A percentile compares a stretch with the other conserved stretches of the same genome.
Conservation (phyloP, 2,329 filamentous ascomycete genomes). For the Hawksworthiomyces lignivorus region DNA sequence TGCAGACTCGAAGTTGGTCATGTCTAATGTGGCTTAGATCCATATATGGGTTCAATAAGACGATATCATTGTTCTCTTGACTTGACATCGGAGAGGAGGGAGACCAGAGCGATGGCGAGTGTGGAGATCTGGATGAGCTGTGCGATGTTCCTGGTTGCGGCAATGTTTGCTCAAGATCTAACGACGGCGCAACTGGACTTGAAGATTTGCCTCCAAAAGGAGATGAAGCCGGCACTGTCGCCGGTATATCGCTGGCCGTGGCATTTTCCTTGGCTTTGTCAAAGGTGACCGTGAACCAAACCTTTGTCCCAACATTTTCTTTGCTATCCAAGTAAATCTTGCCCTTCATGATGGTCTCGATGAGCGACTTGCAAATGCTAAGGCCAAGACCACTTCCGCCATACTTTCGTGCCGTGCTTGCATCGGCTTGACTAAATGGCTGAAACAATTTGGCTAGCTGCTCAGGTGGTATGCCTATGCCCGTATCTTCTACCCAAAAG, state of each 20-base stretch:
- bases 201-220: background rate
- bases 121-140: no score
- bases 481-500: constrained; percentile 82
- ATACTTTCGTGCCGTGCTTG: constrained; percentile 82
- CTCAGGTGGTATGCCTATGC: constrained; percentile 80
- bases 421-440: constrained; percentile 88
- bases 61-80: background rate
- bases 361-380: constrained; percentile 90
- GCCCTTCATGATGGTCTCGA: constrained; percentile 86
- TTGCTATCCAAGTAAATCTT: constrained; percentile 74
- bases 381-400: constrained; percentile 85
- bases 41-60: constrained; percentile 36
- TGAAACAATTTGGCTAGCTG: constrained; percentile 81
- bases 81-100: no score
- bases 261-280: constrained; percentile 53
- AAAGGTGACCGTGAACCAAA: constrained; percentile 77
- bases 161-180: constrained; percentile 24
- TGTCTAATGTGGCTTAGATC: constrained; percentile 68
- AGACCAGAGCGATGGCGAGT: no score
- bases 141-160: constrained; percentile 1
- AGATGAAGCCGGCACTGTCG: constrained; percentile 7
- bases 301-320: constrained; percentile 61
- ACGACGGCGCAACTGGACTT: constrained; percentile 6
- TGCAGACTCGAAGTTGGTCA: constrained; percentile 76
- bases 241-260: background rate